Base-by-base conservation (phyloP, 306 rosid species). In the Medicago arabica region DNA sequence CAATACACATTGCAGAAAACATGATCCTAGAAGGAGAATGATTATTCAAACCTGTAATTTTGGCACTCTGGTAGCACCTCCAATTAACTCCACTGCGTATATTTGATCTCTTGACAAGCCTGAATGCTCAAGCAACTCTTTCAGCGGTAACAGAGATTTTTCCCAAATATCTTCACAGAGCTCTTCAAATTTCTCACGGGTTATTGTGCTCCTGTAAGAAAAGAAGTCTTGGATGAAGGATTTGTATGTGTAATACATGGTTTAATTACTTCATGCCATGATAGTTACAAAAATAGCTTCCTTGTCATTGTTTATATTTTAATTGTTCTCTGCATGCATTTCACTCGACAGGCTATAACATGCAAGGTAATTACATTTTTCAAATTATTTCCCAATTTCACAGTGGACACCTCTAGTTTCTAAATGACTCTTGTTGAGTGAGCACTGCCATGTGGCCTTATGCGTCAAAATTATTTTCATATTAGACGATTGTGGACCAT, bases 41-140 rank as follows among this genome's bases (percentile, higher is more conserved):
- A 76, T 57, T 18, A 63, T 79, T 78, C 85, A 76, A 81, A 95
- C 99, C 99, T 95, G 99, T 71, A 95, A 83, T 67, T 95, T 95
- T 67, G 99, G 99, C 74, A 95, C 97, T 75, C 99, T 88, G 53
- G 99, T 90, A 38, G 97, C 93, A 57, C 99, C 99, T 82, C 99
- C 99, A 61, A 95, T 89, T 87, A 95, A 83, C 81, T 95, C 99
- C 78, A 95, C 96, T 9, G 97, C 97, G 78, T 90, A 89, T 72
- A 95, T 85, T 39, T 92, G 91, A 23, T 88, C 96, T 76, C 80
- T 36, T 68, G 87, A 76, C 62, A 95, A 65, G 80, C 88, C 91
- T 50, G 97, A 89, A 85, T 88, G 76, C 72, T 88, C 89, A 61
- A 92, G 83, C 73, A 95, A 80, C 81, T 81, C 97, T 80, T 90